phyloP scores from a whole-genome alignment of 225 moss, liverwort and hornwort species.

The Takakia lepidozioides region DNA sequence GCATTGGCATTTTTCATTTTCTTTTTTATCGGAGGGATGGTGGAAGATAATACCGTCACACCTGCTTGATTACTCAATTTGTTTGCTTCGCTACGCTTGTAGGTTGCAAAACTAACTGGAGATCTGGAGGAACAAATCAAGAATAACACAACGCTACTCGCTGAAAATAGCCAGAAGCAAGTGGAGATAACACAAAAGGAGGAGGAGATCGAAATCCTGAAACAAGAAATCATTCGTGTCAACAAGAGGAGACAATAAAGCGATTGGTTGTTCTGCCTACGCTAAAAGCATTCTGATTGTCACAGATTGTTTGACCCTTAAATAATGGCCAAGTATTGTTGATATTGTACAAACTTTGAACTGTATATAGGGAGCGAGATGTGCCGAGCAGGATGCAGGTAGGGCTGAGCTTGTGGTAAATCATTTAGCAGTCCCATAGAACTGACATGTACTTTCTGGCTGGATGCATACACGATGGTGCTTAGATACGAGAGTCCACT shows the following conservation, averaged over 20 bases:
- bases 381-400: not conserved
- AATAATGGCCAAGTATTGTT: no score
- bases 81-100: not conserved
- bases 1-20: not conserved
- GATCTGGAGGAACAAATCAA: conserved; percentile 26
- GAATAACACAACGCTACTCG: conserved; percentile 25
- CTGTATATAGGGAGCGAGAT: not conserved
- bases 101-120: conserved; percentile 20
- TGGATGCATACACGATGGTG: no score
- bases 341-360: not conserved
- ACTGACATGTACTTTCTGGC: no score
- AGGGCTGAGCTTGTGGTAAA: not conserved
- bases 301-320: no score
- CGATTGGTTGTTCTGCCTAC: no score
- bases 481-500: conserved; percentile 11
- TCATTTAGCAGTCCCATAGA: no score
- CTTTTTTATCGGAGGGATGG: no score
- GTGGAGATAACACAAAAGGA: conserved; percentile 23
- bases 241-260: no score
- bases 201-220: conserved; percentile 25
- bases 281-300: no score
- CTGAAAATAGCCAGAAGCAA: conserved; percentile 34
- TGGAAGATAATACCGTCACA: no score
- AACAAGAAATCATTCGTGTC: conserved; percentile 17
- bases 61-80: not conserved